Evolutionary conservation across 2,329 filamentous ascomycete genomes (phyloP).

Genomic region (Fusarium dimerum): DNA sequence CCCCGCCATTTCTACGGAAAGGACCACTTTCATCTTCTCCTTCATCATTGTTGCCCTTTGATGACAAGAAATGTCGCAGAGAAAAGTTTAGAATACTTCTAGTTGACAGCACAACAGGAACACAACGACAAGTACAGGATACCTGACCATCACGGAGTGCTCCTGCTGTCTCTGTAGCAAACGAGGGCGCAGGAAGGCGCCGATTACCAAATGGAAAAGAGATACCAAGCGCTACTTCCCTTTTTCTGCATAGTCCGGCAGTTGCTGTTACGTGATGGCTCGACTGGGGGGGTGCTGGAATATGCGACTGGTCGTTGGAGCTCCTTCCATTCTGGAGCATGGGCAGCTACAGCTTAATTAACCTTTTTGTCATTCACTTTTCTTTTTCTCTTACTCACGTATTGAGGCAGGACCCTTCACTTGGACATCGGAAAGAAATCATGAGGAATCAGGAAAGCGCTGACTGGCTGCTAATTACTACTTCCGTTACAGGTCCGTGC

Average conservation of each 20-base stretch:
- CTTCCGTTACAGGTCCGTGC: too few relatives aligned
- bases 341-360: slow-evolving; percentile 23
- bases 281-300: slow-evolving; percentile 20
- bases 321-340: not conserved
- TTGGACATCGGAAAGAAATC: not conserved
- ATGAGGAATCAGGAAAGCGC: not conserved
- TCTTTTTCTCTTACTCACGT: not conserved
- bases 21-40: slow-evolving; percentile 4
- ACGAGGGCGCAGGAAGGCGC: slow-evolving; percentile 27
- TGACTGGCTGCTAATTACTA: too few relatives aligned
- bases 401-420: not conserved
- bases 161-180: not conserved
- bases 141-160: slow-evolving; percentile 2
- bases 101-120: rapidly evolving
- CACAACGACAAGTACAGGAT: slow-evolving; percentile 8
- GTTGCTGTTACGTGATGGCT: slow-evolving; percentile 35
- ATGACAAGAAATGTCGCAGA: slow-evolving; percentile 1
- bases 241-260: slow-evolving; percentile 33
- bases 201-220: slow-evolving; percentile 34
- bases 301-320: not conserved
- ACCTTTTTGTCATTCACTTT: slow-evolving; percentile 20
- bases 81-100: slow-evolving; percentile 12
- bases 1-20: slow-evolving; percentile 1
- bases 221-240: slow-evolving; percentile 25
- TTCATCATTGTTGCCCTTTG: slow-evolving; percentile 14